Evolutionary conservation across 2,329 filamentous ascomycete species (phyloP).

Genomic region (Alternaria novae-zelandiae): DNA sequence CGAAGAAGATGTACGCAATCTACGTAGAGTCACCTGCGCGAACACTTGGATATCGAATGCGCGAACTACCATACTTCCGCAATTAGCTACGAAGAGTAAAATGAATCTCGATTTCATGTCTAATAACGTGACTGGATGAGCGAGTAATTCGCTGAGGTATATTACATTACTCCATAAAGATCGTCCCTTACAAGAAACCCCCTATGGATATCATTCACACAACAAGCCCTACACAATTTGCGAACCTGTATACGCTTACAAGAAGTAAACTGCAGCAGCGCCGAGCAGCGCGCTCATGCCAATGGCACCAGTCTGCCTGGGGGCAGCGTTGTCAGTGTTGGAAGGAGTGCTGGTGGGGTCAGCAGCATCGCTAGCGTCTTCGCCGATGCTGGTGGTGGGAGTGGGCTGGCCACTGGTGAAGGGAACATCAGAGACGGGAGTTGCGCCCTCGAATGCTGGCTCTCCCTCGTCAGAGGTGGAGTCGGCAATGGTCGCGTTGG

Average conservation of each 20-base stretch:
- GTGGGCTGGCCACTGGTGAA: slow-evolving; percentile 63
- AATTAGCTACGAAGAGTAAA: not conserved
- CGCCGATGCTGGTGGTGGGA: slow-evolving; percentile 51
- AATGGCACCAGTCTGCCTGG: slow-evolving; percentile 50
- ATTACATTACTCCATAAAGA: slow-evolving; percentile 13
- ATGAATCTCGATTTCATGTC: not conserved
- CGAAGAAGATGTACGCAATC: not conserved
- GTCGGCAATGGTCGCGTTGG: slow-evolving; percentile 55
- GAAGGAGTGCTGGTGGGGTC: slow-evolving; percentile 30
- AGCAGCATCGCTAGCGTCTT: slow-evolving; percentile 37
- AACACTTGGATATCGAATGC: not conserved
- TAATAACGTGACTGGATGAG: not conserved
- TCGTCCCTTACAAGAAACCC: not conserved
- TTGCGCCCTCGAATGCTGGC: slow-evolving; percentile 61
- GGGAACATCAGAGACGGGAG: slow-evolving; percentile 55
- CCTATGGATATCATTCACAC: not conserved
- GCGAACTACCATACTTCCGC: not conserved
- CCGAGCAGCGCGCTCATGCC: slow-evolving; percentile 58
- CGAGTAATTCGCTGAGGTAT: not conserved
- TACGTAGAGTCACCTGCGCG: not conserved
- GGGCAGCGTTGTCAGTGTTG: slow-evolving; percentile 19
- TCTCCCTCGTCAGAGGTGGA: slow-evolving; percentile 54
- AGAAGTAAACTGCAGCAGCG: slow-evolving; percentile 47
- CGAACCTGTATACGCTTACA: slow-evolving; percentile 10
- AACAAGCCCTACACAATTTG: not conserved